Evolutionary conservation across 257 asterid species (phyloP), one percentile per base, ranked within the genome.

Genomic region (Solanum virginianum): DNA sequence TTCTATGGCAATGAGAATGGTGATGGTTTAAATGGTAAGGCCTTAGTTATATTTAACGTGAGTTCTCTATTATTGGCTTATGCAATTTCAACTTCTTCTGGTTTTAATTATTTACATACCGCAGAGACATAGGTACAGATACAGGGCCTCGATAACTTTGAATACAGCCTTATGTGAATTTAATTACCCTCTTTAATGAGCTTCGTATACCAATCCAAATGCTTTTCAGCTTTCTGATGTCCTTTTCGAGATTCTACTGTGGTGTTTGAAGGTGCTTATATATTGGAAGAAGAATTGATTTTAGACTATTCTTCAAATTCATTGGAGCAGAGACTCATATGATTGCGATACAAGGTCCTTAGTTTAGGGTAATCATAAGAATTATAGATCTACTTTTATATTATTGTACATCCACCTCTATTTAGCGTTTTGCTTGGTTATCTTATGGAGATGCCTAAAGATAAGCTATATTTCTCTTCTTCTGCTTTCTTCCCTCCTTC

Each of bases 1-100:
- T 91, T 92, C 86, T 95, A 92, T 66, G 99, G 98, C 80, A 95
- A 92, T 88, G 98, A 95, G 87, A 92, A 47, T 83, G 96, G 97
- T 49, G 98, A 97, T 92, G 94, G 95, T 74, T 56, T 92, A 88
- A 90, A 92, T 90, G 99, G 99, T 95, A 90, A 80, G 82, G 85
- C 79, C 74, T 55, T 45, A 18, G 59, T 15, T 83, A 68, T 49
- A 32, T n/a, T 53, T 69, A 24, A 15, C 15, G 18, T 16, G 66
- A 69, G 16, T 74, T 29, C 22, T 59, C 32, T 65, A 12, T 75
- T 65, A 10, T 29, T 66, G 41, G 26, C 66, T 69, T 59, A 2
- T n/a, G 53, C 47, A 32, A 10, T 85, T 82, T 70, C 53, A 22
- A 54, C 74, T 39, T 79, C 29, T 68, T 80, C 6, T 24, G 8